Conservation (phyloP, 257 asterid species). For the Anisodus tanguticus region DNA sequence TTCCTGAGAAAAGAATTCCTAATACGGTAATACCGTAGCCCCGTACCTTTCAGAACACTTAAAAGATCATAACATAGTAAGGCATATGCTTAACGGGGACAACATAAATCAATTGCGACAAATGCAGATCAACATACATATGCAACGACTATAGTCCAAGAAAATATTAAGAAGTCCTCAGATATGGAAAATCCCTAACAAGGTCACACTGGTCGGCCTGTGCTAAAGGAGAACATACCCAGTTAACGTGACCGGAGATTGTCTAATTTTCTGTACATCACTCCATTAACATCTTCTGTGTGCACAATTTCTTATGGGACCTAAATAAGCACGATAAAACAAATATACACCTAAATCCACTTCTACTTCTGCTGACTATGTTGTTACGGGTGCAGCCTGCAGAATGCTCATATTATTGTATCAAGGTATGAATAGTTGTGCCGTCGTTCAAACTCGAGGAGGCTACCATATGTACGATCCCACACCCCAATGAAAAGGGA, state of each 20-base stretch:
- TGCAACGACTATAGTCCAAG: no score
- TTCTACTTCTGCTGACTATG: neutral
- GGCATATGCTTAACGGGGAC: no score
- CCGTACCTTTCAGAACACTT: no score
- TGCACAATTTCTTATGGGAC: constrained; percentile 11
- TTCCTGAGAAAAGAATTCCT: no score
- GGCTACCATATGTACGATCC: constrained; percentile 50
- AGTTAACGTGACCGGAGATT: constrained; percentile 10
- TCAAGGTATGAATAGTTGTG: constrained; percentile 74
- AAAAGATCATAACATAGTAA: no score
- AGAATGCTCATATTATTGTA: constrained; percentile 43
- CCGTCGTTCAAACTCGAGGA: constrained; percentile 70
- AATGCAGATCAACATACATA: no score
- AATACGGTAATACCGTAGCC: no score
- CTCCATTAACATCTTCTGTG: constrained; percentile 34
- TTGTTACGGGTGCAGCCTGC: neutral
- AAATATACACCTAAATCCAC: constrained; percentile 30
- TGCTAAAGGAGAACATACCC: no score
- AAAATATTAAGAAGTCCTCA: no score
- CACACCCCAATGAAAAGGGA: neutral
- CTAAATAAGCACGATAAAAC: neutral
- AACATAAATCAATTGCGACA: no score
- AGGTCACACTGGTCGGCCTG: no score
- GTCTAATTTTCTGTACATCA: constrained; percentile 51
- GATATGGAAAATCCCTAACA: no score